Evolutionary conservation across 1,284 basidiomycete species (phyloP), one percentile per base, ranked within the genome.

Genomic region (Cutaneotrichosporon daszewskae): DNA sequence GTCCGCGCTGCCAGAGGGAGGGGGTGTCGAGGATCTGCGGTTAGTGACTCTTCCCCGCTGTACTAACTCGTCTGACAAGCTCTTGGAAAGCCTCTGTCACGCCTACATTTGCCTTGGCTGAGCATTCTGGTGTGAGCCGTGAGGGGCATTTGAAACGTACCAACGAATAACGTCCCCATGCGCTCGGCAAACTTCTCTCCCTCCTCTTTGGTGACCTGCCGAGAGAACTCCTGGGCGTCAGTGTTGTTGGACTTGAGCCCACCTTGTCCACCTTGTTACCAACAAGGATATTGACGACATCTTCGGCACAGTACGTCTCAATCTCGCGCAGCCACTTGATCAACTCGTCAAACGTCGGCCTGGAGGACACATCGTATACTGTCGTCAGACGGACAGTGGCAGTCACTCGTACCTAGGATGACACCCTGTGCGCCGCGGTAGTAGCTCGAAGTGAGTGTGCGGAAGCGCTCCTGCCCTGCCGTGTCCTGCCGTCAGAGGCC

Each of bases 391-490:
- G 25, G 32, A 22, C 20, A 31, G 17, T 19, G 3, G 5, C 10
- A 24, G 13, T 14, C 8, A 6, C 53, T 55, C 72, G 31, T 22
- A 85, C 87, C 88, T 40, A 98, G 77, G 51, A 98, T 86, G 45
- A 97, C 85, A 57, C 65, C 67, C 40, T 68, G 66, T 13, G 67
- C 69, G 10, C 71, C 71, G 53, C 91, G 81, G 73, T 96, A 96
- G 78, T 95, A 95, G 36, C 88, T 90, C 26, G 88, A 91, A n/a
- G 92, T 95, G 67, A 96, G 90, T 13, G 91, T 95, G 55, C 91
- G 82, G 82, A 96, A 96, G 25, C 92, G 81, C 74, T 96, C 91
- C 72, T 96, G 91, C 79, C 87, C 87, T 61, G 91, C 91, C 51
- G 91, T 96, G 51, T 94, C 89, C 87, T 90, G 58, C 12, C 23